Evolutionary conservation across 1,139 yeast species (phyloP).

Genomic region (Kodamaea anthophila): DNA sequence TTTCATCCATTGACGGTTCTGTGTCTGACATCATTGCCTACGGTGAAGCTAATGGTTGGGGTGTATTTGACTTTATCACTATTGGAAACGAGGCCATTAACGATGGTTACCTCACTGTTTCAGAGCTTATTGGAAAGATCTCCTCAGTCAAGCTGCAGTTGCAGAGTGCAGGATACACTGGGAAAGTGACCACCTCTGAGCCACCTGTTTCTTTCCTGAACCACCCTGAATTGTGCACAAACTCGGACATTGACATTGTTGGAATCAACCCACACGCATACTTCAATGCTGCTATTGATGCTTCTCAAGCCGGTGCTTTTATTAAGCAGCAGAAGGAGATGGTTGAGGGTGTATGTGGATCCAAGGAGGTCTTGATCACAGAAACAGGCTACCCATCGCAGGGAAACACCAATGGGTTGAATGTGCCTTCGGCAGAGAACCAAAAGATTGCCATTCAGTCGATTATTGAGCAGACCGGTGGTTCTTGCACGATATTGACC

Average conservation of each 20-base stretch:
- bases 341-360: conserved; percentile 48
- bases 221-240: conserved; percentile 62
- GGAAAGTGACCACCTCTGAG: conserved; percentile 75
- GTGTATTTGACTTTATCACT: conserved; percentile 63
- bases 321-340: conserved; percentile 54
- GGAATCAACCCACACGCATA: conserved; percentile 87
- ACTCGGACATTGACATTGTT: conserved; percentile 50
- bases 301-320: conserved; percentile 68
- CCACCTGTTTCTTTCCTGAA: conserved; percentile 71
- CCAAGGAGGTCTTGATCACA: conserved; percentile 49
- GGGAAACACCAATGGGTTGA: conserved; percentile 65
- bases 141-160: conserved; percentile 53
- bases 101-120: conserved; percentile 51
- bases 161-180: conserved; percentile 66
- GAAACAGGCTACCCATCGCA: conserved; percentile 88
- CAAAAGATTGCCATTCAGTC: conserved; percentile 63
- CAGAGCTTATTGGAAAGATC: conserved; percentile 58
- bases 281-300: conserved; percentile 58
- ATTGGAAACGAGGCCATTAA: conserved; percentile 85
- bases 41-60: conserved; percentile 56
- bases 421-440: conserved; percentile 64
- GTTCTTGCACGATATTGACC: conserved; percentile 65
- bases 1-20: conserved; percentile 56
- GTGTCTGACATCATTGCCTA: conserved; percentile 50
- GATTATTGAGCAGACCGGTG: conserved; percentile 45